Evolutionary conservation across 345 rosid genomes (phyloP).

Genomic region (Populus deltoides): DNA sequence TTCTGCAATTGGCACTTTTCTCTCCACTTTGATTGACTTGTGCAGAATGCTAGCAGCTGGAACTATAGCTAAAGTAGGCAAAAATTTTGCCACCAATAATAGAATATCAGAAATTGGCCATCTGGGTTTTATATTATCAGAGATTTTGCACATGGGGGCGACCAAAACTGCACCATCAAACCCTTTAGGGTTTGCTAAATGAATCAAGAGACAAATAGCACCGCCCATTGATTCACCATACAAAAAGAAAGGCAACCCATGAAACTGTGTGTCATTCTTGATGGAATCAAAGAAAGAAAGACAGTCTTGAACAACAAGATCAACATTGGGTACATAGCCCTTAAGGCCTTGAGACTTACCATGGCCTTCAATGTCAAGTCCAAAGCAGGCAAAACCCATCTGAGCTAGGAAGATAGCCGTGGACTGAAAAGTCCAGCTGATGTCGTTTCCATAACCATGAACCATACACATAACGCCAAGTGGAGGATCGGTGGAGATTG

Average conservation of each 20-base stretch:
- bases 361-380: constrained; percentile 81
- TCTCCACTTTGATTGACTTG: constrained; percentile 61
- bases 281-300: constrained; percentile 47
- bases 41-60: constrained; percentile 62
- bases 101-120: constrained; percentile 73
- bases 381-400: constrained; percentile 76
- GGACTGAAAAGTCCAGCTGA: constrained; percentile 77
- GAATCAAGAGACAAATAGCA: constrained; percentile 59
- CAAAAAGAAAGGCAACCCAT: constrained; percentile 53
- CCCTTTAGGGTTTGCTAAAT: constrained; percentile 49
- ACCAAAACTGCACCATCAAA: constrained; percentile 72
- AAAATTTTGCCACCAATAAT: constrained; percentile 48
- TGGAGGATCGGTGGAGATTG: constrained; percentile 40
- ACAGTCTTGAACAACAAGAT: constrained; percentile 62
- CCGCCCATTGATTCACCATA: constrained; percentile 90
- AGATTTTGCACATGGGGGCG: constrained; percentile 85
- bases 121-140: constrained; percentile 63
- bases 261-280: constrained; percentile 39
- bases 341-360: constrained; percentile 68
- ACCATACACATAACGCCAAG: constrained; percentile 69
- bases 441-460: constrained; percentile 83
- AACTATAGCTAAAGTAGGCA: constrained; percentile 73
- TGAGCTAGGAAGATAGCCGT: constrained; percentile 70
- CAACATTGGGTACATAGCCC: constrained; percentile 61
- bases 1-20: constrained; percentile 49